These are phyloP conservation scores for Kentomonas sorsogonicus DNA, from an alignment of 208 protist species.

Conservation along the genomic window DNA sequence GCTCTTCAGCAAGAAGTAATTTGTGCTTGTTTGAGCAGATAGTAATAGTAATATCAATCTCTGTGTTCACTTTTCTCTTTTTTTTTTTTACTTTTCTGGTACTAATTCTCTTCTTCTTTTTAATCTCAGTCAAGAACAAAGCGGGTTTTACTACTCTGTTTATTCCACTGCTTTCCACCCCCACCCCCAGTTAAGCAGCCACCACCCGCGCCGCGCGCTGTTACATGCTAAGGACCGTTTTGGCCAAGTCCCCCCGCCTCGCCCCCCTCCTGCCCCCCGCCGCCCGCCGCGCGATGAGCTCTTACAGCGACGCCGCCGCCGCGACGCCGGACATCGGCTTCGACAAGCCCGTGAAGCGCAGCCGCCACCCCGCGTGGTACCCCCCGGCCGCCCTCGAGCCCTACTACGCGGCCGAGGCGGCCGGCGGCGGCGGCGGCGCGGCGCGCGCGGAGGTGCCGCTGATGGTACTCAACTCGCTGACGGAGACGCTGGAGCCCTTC, in stretches of 20 bases:
- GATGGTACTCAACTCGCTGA: slow-evolving; percentile 80
- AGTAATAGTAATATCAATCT: not conserved
- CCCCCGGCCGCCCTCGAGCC: slow-evolving; percentile 33
- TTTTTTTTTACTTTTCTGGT: not conserved
- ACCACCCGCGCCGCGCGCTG: not conserved
- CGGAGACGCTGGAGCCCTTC: slow-evolving; percentile 71
- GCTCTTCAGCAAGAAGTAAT: not conserved
- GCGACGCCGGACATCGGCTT: slow-evolving; percentile 34
- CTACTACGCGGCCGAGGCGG: not conserved
- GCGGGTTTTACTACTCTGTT: not conserved
- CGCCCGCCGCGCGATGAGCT: not conserved
- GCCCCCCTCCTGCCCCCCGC: no score
- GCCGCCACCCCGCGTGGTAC: slow-evolving; percentile 77
- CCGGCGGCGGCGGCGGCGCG: not conserved
- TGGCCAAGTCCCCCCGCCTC: no score
- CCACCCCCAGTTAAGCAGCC: not conserved
- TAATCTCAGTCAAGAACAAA: not conserved
- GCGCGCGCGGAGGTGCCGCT: slow-evolving; percentile 26
- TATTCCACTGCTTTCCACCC: not conserved
- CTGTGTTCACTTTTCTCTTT: slow-evolving; percentile 4
- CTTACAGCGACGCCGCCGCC: not conserved
- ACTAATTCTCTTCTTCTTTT: slow-evolving; percentile 2
- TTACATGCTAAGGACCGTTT: no score
- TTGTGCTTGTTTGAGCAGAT: not conserved
- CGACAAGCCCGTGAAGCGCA: slow-evolving; percentile 35